These are phyloP conservation scores for Populus hybrid DNA, from an alignment of 441 rosid species.

Conservation along the genomic window DNA sequence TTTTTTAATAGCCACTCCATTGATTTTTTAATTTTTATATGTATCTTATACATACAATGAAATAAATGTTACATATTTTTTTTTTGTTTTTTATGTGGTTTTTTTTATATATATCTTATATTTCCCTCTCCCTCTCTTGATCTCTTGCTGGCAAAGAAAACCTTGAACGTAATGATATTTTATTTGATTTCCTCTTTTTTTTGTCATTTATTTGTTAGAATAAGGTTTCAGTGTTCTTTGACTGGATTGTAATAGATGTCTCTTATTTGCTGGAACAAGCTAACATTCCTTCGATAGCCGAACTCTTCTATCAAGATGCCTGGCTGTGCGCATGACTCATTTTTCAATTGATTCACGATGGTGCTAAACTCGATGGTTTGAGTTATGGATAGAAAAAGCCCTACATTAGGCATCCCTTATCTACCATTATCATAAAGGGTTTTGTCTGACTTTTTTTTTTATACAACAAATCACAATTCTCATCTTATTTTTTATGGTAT, in stretches of 20 bases:
- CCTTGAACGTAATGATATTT: not conserved
- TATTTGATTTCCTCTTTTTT: not conserved
- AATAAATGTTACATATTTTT: not conserved
- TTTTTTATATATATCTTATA: no score
- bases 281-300: not conserved
- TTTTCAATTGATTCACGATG: not conserved
- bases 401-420: no score
- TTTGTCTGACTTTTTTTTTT: no score
- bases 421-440: no score
- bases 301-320: not conserved
- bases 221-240: not conserved
- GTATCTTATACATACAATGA: not conserved
- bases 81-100: no score
- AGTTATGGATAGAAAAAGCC: no score
- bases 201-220: not conserved
- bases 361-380: not conserved
- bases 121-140: no score
- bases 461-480: no score
- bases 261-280: not conserved
- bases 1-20: not conserved
- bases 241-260: not conserved
- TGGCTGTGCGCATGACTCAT: not conserved
- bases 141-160: not conserved
- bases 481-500: no score
- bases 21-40: no score